phyloP scores from a whole-genome alignment of 163 green algal species.

The Volvox carteri region DNA sequence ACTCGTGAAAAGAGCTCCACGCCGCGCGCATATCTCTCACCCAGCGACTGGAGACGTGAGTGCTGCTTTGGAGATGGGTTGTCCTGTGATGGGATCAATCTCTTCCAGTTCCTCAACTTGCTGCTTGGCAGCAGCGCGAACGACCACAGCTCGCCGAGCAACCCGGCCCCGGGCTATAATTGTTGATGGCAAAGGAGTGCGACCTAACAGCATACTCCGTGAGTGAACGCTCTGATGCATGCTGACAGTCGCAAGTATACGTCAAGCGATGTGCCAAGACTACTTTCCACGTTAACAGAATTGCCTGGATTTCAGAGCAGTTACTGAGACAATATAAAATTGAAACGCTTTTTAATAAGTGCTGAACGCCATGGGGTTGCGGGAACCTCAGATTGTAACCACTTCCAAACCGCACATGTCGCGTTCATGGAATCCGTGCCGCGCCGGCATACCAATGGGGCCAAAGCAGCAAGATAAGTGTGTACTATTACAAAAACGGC shows the following conservation, averaged over 20 bases:
- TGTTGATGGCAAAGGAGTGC: background rate
- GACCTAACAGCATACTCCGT: background rate
- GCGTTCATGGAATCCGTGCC: too few species aligned
- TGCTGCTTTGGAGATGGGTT: slow-evolving; percentile 38
- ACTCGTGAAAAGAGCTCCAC: too few species aligned
- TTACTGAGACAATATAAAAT: background rate
- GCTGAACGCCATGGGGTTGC: too few species aligned
- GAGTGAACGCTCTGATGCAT: background rate
- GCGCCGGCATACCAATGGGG: too few species aligned
- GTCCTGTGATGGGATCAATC: slow-evolving; percentile 65
- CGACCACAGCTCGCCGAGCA: background rate
- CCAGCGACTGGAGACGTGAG: slow-evolving; percentile 35
- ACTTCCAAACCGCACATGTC: background rate
- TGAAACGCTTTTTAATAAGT: too few species aligned
- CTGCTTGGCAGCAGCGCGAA: slow-evolving; percentile 17
- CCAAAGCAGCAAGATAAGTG: too few species aligned
- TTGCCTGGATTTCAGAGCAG: too few species aligned
- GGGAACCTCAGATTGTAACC: background rate
- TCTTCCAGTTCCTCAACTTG: slow-evolving; percentile 52
- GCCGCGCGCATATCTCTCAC: background rate
- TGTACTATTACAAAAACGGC: too few species aligned
- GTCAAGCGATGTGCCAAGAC: too few species aligned
- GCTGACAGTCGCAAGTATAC: background rate
- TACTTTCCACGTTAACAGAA: too few species aligned
- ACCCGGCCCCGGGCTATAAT: background rate